A percentile compares a stretch with the other conserved stretches of the same genome.
phyloP scores from a whole-genome alignment of 1,284 basidiomycete genomes.

The Cutaneotrichosporon sp. region DNA sequence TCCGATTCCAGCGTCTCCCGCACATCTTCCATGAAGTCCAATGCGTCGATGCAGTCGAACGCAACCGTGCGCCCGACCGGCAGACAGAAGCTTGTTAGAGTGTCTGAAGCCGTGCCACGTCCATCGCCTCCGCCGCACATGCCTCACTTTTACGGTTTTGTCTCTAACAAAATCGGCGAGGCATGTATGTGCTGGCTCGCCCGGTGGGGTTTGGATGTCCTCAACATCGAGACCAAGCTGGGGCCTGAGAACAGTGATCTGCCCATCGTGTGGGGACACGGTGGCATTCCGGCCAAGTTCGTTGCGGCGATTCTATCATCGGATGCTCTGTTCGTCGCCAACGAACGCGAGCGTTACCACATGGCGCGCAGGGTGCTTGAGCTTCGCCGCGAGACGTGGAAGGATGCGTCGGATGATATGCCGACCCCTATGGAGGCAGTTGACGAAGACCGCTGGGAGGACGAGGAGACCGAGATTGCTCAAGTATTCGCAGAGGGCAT shows the following conservation, averaged over 20 bases:
- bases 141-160: slow-evolving; percentile 67
- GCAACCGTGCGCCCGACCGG: slow-evolving; percentile 7
- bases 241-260: not conserved
- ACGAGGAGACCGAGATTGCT: slow-evolving; percentile 51
- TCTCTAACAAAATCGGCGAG: slow-evolving; percentile 86
- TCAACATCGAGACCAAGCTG: slow-evolving; percentile 60
- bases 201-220: slow-evolving; percentile 75
- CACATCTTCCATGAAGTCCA: slow-evolving; percentile 11
- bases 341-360: slow-evolving; percentile 74
- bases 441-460: slow-evolving; percentile 38
- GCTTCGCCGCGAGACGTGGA: slow-evolving; percentile 55
- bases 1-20: slow-evolving; percentile 6
- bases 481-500: slow-evolving; percentile 72
- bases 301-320: slow-evolving; percentile 68
- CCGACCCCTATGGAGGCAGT: slow-evolving; percentile 6
- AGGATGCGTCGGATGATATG: slow-evolving; percentile 16
- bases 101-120: not conserved
- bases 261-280: slow-evolving; percentile 59
- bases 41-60: slow-evolving; percentile 11
- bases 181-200: slow-evolving; percentile 82
- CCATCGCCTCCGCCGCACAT: slow-evolving; percentile 2
- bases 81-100: not conserved
- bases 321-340: slow-evolving; percentile 72
- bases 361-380: slow-evolving; percentile 72
- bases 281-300: slow-evolving; percentile 68